Evolutionary conservation across 1,139 yeast genomes (phyloP).

Genomic region (Candida freyschussii): DNA sequence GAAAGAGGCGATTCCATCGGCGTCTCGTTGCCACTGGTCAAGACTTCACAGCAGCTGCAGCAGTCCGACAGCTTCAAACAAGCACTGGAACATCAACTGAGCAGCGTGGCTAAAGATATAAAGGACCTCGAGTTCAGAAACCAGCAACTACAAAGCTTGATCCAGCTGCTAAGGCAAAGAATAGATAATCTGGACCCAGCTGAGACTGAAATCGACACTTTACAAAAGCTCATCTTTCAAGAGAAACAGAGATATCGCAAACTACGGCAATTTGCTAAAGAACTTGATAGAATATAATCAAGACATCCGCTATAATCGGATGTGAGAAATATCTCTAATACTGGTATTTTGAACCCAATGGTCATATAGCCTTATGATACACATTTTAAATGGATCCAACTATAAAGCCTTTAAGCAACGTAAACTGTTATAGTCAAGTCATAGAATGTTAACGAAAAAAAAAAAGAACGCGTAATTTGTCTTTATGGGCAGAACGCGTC

Average conservation of each 20-base stretch:
- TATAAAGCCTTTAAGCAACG: constrained; percentile 2
- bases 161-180: constrained; percentile 1
- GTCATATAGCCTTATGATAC: too few species aligned
- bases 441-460: constrained; percentile 1
- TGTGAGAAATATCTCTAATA: too few species aligned
- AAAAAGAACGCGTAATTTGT: too few species aligned
- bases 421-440: constrained; percentile 7
- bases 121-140: constrained; percentile 1
- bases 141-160: constrained; percentile 1
- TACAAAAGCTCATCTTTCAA: too few species aligned
- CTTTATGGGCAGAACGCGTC: too few species aligned
- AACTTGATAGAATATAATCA: too few species aligned
- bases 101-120: constrained; percentile 2
- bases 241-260: too few species aligned
- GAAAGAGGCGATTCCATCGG: constrained; percentile 25
- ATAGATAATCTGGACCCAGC: neutral
- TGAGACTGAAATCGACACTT: constrained; percentile 1
- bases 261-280: too few species aligned
- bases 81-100: neutral
- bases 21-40: constrained; percentile 16
- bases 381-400: too few species aligned
- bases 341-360: too few species aligned
- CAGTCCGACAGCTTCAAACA: constrained; percentile 9
- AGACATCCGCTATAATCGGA: too few species aligned
- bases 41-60: constrained; percentile 14